Conservation (phyloP, 306 rosid species). For the Myrica gale region DNA sequence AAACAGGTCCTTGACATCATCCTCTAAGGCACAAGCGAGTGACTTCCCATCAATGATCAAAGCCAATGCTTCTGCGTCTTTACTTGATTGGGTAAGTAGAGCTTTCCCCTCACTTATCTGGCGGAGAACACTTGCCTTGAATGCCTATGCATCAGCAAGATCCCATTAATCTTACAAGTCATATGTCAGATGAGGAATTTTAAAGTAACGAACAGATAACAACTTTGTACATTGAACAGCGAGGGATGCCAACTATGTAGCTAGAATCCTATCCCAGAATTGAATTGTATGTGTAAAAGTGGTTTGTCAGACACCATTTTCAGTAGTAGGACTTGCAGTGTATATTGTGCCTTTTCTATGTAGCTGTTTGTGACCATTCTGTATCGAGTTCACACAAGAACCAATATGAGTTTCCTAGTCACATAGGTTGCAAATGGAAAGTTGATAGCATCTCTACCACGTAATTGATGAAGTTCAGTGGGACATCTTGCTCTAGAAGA, state of each 20-base stretch:
- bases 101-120: slow-evolving; percentile 66
- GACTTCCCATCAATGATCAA: slow-evolving; percentile 95
- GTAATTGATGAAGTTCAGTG: too few relatives aligned
- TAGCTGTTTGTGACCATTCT: neutral
- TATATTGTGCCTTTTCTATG: neutral
- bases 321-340: neutral
- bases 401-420: neutral
- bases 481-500: too few relatives aligned
- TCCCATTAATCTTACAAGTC: slow-evolving; percentile 28
- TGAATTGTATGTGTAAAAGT: neutral
- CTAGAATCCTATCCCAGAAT: neutral
- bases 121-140: slow-evolving; percentile 62
- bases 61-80: slow-evolving; percentile 70
- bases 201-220: neutral
- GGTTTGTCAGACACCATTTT: neutral
- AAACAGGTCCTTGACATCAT: slow-evolving; percentile 75
- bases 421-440: neutral
- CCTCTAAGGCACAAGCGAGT: slow-evolving; percentile 77
- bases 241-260: neutral
- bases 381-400: neutral
- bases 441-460: neutral
- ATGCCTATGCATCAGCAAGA: slow-evolving; percentile 55
- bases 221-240: neutral
- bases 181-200: neutral
- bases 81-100: slow-evolving; percentile 35